Conservation (phyloP, 1,139 yeast genomes). For the Pneumocystis murina region DNA sequence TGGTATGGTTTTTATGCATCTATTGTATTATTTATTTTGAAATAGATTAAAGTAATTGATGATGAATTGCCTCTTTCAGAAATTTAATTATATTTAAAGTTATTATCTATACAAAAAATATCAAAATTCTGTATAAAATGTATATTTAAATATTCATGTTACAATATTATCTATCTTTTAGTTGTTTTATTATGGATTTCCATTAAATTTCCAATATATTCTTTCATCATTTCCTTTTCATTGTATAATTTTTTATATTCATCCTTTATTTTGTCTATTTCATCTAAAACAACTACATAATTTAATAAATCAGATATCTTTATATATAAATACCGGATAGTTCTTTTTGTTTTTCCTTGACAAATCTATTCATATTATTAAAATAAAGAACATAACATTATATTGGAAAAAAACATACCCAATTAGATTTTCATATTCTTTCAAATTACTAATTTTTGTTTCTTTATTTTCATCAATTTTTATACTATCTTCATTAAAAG, state of each 20-base stretch:
- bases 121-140: not conserved
- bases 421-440: not conserved
- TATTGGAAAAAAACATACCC: not conserved
- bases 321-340: not conserved
- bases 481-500: not conserved
- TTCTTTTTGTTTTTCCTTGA: not conserved
- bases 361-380: not conserved
- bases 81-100: not conserved
- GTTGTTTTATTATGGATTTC: not conserved
- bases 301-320: not conserved
- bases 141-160: not conserved
- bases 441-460: not conserved
- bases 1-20: conserved; percentile 25
- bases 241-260: not conserved
- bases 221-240: not conserved
- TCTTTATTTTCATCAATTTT: not conserved
- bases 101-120: not conserved
- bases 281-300: not conserved
- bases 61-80: not conserved
- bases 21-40: not conserved
- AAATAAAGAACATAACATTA: not conserved
- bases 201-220: not conserved
- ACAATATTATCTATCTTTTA: not conserved
- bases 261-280: not conserved
- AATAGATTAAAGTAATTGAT: not conserved